A percentile compares a stretch with the other conserved stretches of the same genome.
These are phyloP conservation scores for Penicillium frequentans DNA, from an alignment of 2,329 filamentous ascomycete species.

Conservation along the genomic window DNA sequence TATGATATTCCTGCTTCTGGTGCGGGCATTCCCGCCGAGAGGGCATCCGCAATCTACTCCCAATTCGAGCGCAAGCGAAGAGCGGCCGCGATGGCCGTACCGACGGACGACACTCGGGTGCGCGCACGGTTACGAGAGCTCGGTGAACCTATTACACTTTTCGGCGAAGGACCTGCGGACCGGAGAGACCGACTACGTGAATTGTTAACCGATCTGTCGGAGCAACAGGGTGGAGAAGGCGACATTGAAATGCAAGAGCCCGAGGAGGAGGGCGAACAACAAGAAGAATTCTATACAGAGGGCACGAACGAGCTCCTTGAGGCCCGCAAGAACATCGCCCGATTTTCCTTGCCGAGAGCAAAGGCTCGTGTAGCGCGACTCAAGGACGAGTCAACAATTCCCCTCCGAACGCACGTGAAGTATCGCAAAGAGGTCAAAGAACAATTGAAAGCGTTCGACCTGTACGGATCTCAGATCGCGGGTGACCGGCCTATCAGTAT, in stretches of 20 bases:
- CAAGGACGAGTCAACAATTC: constrained; percentile 77
- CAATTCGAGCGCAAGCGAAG: constrained; percentile 91
- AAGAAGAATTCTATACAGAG: constrained; percentile 94
- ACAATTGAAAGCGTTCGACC: constrained; percentile 75
- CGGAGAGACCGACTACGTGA: constrained; percentile 83
- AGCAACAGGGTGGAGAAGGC: constrained; percentile 55
- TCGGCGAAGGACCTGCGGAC: constrained; percentile 85
- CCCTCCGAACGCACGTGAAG: constrained; percentile 85
- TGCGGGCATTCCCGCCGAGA: constrained; percentile 71
- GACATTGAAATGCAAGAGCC: constrained; percentile 55
- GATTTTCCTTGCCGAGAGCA: constrained; percentile 79
- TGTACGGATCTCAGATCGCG: constrained; percentile 90
- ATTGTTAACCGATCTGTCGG: constrained; percentile 71
- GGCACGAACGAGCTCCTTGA: constrained; percentile 73
- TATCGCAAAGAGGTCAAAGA: constrained; percentile 89
- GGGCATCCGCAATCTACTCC: constrained; percentile 78
- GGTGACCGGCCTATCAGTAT: constrained; percentile 90
- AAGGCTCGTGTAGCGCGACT: constrained; percentile 75
- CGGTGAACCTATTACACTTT: constrained; percentile 91
- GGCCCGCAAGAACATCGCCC: constrained; percentile 75
- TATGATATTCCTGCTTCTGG: constrained; percentile 71
- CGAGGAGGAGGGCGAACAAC: constrained; percentile 66
- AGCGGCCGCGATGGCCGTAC: constrained; percentile 85
- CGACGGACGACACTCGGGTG: constrained; percentile 88
- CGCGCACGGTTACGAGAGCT: constrained; percentile 77